These are phyloP conservation scores for Aspergillus clavatus DNA, from an alignment of 2,329 filamentous ascomycete species.

Conservation along the genomic window DNA sequence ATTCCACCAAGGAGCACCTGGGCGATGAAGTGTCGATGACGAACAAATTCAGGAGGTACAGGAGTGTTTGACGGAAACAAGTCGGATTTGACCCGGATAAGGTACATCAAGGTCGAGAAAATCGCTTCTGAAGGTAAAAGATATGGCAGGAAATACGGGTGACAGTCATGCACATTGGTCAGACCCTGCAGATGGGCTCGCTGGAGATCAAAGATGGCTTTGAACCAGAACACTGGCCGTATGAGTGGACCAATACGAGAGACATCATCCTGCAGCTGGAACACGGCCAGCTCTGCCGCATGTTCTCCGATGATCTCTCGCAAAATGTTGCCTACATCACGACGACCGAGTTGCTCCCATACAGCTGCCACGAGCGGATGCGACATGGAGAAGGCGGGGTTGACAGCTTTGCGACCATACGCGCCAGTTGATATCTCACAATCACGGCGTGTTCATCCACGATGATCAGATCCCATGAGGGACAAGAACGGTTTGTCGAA, in stretches of 20 bases:
- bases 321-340: conserved; percentile 31
- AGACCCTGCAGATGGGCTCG: conserved; percentile 30
- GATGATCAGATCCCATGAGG: not conserved
- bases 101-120: conserved; percentile 33
- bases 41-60: conserved; percentile 15
- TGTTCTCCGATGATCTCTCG: conserved; percentile 35
- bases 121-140: conserved; percentile 29
- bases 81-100: conserved; percentile 28
- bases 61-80: conserved; percentile 27
- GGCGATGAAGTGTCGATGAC: conserved; percentile 17
- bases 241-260: conserved; percentile 21
- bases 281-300: conserved; percentile 24
- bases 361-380: conserved; percentile 32
- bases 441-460: not conserved
- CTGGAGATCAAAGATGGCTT: conserved; percentile 34
- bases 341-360: conserved; percentile 32
- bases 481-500: not conserved
- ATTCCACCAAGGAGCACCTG: conserved; percentile 31
- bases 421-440: conserved; percentile 5
- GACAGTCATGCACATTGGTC: conserved; percentile 24
- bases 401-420: conserved; percentile 10
- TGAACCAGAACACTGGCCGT: conserved; percentile 32
- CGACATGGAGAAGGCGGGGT: conserved; percentile 20
- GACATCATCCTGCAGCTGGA: conserved; percentile 20
- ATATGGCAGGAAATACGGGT: conserved; percentile 26